These are phyloP conservation scores for Sesbania bispinosa DNA, from an alignment of 306 rosid species.

Conservation along the genomic window DNA sequence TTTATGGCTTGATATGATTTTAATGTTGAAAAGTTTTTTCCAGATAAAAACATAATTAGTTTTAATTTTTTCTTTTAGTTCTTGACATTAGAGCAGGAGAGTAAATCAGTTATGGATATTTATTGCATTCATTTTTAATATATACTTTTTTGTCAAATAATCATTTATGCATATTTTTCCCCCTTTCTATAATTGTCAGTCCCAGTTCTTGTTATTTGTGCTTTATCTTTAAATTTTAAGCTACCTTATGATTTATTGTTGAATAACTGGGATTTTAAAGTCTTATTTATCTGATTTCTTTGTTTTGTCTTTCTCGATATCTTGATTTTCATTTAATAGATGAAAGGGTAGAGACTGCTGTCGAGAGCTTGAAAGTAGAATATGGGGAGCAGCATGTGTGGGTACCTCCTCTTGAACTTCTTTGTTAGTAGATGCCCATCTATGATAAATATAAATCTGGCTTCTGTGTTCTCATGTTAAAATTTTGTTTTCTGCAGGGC, in stretches of 20 bases:
- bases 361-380: constrained; percentile 55
- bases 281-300: constrained; percentile 12
- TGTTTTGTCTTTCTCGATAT: not conserved
- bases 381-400: constrained; percentile 94
- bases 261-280: not conserved
- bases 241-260: not conserved
- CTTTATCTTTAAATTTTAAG: not conserved
- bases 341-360: constrained; percentile 67
- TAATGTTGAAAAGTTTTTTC: not conserved
- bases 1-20: constrained; percentile 1
- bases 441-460: not conserved
- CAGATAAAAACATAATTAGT: not conserved
- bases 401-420: constrained; percentile 72
- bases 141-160: not conserved
- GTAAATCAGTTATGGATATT: not conserved
- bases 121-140: not conserved
- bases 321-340: constrained; percentile 37
- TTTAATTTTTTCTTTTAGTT: not conserved
- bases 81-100: not conserved
- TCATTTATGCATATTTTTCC: not conserved
- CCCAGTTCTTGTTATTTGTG: not conserved
- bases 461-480: constrained; percentile 24
- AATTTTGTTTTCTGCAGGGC: constrained; percentile 55
- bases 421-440: constrained; percentile 4
- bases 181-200: not conserved